Percentiles rank a stretch among this genome's conserved stretches.
These are phyloP conservation scores for Saturnispora sekii DNA, from an alignment of 805 yeast genomes.

Conservation along the genomic window DNA sequence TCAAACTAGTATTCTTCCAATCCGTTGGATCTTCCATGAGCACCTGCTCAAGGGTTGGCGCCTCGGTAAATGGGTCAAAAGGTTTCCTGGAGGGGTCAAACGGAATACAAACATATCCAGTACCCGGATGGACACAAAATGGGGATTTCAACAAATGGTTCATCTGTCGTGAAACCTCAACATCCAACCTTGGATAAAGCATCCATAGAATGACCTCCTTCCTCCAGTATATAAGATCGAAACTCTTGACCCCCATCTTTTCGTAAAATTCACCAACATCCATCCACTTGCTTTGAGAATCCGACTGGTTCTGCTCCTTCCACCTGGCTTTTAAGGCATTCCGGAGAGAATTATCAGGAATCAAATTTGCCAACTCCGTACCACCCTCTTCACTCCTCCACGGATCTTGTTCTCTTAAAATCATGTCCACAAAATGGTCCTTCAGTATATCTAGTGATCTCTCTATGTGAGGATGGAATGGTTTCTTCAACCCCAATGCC, in stretches of 20 bases:
- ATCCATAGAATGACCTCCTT: conserved; percentile 70
- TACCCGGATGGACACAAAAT: conserved; percentile 92
- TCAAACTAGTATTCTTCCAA: conserved; percentile 54
- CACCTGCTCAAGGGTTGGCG: conserved; percentile 64
- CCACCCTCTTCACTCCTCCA: conserved; percentile 54
- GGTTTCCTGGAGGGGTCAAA: conserved; percentile 42
- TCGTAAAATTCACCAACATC: conserved; percentile 52
- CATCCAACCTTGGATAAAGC: conserved; percentile 86
- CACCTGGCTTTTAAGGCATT: conserved; percentile 49
- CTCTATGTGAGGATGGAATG: conserved; percentile 81
- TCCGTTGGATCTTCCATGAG: conserved; percentile 54
- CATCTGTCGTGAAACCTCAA: conserved; percentile 82
- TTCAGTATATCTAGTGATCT: conserved; percentile 65
- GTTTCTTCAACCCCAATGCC: conserved; percentile 52
- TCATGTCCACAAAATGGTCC: conserved; percentile 50
- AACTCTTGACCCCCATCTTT: conserved; percentile 26
- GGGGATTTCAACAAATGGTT: conserved; percentile 93
- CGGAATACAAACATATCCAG: conserved; percentile 94
- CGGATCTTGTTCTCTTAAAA: conserved; percentile 79
- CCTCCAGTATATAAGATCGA: conserved; percentile 54
- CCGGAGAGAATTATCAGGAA: conserved; percentile 52
- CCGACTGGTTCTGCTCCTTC: conserved; percentile 41
- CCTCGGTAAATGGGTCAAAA: conserved; percentile 63
- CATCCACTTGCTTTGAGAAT: conserved; percentile 65
- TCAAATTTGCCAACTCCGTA: conserved; percentile 47